Conservation (phyloP, 352 stramenopile species). For the Pythium aphanidermatum region DNA sequence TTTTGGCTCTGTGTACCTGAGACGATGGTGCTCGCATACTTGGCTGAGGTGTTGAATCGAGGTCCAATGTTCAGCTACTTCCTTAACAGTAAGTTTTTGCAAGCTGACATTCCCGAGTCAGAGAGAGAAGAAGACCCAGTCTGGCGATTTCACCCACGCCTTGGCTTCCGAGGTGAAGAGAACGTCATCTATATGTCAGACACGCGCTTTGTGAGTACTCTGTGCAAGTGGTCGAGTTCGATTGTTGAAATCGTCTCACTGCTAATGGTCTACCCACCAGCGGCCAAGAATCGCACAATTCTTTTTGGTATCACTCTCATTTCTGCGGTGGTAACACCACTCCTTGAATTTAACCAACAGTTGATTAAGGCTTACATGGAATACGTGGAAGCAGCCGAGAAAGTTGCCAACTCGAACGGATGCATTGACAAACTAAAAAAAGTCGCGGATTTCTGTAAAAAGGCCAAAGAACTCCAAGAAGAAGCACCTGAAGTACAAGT, state of each 20-base stretch:
- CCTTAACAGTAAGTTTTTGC: slow-evolving; percentile 49
- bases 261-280: slow-evolving; percentile 23
- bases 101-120: slow-evolving; percentile 47
- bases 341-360: slow-evolving; percentile 53
- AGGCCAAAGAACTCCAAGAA: slow-evolving; percentile 8
- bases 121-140: slow-evolving; percentile 44
- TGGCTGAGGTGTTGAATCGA: slow-evolving; percentile 49
- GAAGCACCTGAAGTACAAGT: slow-evolving; percentile 10
- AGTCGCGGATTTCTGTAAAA: slow-evolving; percentile 6
- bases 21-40: slow-evolving; percentile 38
- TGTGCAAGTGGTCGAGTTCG: slow-evolving; percentile 41
- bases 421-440: slow-evolving; percentile 19
- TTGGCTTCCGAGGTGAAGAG: slow-evolving; percentile 35
- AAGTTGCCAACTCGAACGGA: slow-evolving; percentile 20
- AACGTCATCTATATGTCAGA: slow-evolving; percentile 46
- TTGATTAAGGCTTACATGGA: slow-evolving; percentile 47
- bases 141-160: slow-evolving; percentile 31
- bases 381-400: slow-evolving; percentile 33
- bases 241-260: slow-evolving; percentile 43
- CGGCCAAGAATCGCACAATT: slow-evolving; percentile 8
- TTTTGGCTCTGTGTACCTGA: slow-evolving; percentile 56
- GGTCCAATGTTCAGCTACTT: slow-evolving; percentile 57
- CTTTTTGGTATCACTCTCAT: slow-evolving; percentile 34
- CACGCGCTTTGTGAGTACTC: slow-evolving; percentile 41
- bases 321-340: slow-evolving; percentile 27